phyloP scores from a whole-genome alignment of 352 stramenopile genomes.

The Phytophthora tentaculata region DNA sequence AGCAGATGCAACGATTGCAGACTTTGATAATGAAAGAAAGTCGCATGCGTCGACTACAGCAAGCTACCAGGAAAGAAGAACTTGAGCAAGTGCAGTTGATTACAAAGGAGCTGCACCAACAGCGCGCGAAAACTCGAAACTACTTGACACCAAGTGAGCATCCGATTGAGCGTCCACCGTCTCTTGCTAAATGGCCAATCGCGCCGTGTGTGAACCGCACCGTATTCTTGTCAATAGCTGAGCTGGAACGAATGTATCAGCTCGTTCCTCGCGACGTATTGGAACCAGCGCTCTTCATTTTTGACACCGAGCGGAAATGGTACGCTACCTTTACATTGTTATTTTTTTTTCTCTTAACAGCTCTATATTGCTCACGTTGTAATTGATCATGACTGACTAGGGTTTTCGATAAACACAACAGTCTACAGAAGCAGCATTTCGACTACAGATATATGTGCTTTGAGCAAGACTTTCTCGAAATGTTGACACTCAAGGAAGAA shows the following conservation, averaged over 20 bases:
- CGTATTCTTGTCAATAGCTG: conserved; percentile 75
- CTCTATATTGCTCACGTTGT: not conserved
- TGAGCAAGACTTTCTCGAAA: conserved; percentile 76
- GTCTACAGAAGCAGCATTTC: conserved; percentile 71
- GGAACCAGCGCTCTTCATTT: conserved; percentile 64
- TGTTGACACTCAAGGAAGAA: conserved; percentile 79
- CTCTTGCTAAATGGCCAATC: conserved; percentile 59
- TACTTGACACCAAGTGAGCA: conserved; percentile 24
- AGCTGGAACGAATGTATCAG: conserved; percentile 68
- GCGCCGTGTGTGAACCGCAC: conserved; percentile 60
- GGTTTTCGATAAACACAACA: conserved; percentile 75
- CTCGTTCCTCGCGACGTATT: conserved; percentile 70
- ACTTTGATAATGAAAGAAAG: conserved; percentile 69
- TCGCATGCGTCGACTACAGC: conserved; percentile 64
- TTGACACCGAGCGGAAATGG: conserved; percentile 76
- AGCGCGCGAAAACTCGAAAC: conserved; percentile 24
- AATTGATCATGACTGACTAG: conserved; percentile 19
- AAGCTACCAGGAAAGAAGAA: conserved; percentile 67
- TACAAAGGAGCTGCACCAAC: conserved; percentile 59
- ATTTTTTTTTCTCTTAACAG: not conserved
- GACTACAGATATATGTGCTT: conserved; percentile 84
- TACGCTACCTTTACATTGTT: conserved; percentile 22
- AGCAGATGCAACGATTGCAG: conserved; percentile 67
- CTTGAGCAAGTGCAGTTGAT: conserved; percentile 54
- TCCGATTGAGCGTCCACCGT: conserved; percentile 43